These are phyloP conservation scores for Ambrosiella cleistominuta DNA, from an alignment of 2,329 filamentous ascomycete species.

Conservation along the genomic window DNA sequence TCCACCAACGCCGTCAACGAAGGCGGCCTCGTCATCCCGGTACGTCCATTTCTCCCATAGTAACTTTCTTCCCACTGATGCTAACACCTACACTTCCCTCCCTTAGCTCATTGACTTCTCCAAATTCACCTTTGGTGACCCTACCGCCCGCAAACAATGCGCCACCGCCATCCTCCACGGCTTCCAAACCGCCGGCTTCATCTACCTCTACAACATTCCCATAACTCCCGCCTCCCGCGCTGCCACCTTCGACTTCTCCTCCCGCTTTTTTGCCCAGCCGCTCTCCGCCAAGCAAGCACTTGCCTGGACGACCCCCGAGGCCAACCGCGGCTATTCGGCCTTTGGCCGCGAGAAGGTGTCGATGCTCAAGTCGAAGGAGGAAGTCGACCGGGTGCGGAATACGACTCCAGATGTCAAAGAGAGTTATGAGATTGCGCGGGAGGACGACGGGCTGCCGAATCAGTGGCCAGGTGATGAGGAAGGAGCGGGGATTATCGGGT, in stretches of 20 bases:
- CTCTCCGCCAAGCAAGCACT: conserved; percentile 45
- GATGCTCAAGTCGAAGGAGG: conserved; percentile 32
- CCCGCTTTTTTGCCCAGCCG: conserved; percentile 51
- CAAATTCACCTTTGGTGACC: conserved; percentile 47
- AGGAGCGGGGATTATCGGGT: conserved; percentile 30
- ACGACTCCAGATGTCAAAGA: conserved; percentile 49
- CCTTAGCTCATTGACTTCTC: conserved; percentile 61
- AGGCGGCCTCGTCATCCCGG: conserved; percentile 37
- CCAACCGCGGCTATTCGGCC: conserved; percentile 57
- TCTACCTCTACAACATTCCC: conserved; percentile 70
- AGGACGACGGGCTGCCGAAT: conserved; percentile 48
- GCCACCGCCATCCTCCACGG: conserved; percentile 58
- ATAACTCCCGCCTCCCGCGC: conserved; percentile 42
- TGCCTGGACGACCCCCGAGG: conserved; percentile 52
- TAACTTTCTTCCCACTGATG: background rate
- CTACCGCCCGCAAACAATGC: conserved; percentile 41
- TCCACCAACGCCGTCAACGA: conserved; percentile 29
- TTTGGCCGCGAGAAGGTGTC: conserved; percentile 56
- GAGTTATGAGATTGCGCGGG: conserved; percentile 46
- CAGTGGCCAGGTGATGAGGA: conserved; percentile 49
- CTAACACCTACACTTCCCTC: conserved; percentile 8
- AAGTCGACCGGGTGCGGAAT: conserved; percentile 40
- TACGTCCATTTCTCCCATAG: conserved; percentile 19
- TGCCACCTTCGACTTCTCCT: conserved; percentile 48
- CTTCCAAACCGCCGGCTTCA: conserved; percentile 74